phyloP scores from a whole-genome alignment of 2,329 filamentous ascomycete species.

The Apiospora hydei region DNA sequence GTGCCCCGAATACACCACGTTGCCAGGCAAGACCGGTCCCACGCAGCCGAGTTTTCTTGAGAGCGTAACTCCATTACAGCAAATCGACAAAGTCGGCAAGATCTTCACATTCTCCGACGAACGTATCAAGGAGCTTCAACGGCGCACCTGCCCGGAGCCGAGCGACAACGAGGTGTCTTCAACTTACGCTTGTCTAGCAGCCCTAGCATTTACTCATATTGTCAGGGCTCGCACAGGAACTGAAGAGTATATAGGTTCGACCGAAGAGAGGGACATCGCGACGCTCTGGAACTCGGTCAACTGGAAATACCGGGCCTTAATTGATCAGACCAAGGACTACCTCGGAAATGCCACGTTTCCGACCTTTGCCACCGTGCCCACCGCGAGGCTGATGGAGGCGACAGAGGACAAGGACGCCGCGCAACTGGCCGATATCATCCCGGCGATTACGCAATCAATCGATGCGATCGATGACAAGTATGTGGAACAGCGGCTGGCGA shows the following conservation, averaged over 20 bases:
- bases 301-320: constrained; percentile 48
- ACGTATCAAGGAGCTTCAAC: constrained; percentile 43
- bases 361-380: constrained; percentile 41
- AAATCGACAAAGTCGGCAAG: constrained; percentile 47
- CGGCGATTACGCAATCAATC: constrained; percentile 42
- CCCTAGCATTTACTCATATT: constrained; percentile 50
- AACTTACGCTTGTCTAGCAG: constrained; percentile 49
- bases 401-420: constrained; percentile 34
- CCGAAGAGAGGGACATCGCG: constrained; percentile 28
- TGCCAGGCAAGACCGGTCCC: constrained; percentile 45
- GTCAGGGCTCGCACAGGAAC: constrained; percentile 41
- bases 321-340: constrained; percentile 42
- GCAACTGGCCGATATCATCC: constrained; percentile 41
- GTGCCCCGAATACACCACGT: constrained; percentile 49
- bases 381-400: constrained; percentile 35
- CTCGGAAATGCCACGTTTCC: constrained; percentile 53
- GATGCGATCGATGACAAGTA: constrained; percentile 50
- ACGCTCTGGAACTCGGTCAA: constrained; percentile 51
- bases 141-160: constrained; percentile 33
- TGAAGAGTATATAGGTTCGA: constrained; percentile 34
- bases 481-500: constrained; percentile 46
- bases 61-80: constrained; percentile 37
- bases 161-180: constrained; percentile 39
- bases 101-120: constrained; percentile 49
- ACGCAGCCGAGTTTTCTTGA: constrained; percentile 43